Conservation (phyloP, 169 alveolate species). For the Plasmodium blacklocki region DNA sequence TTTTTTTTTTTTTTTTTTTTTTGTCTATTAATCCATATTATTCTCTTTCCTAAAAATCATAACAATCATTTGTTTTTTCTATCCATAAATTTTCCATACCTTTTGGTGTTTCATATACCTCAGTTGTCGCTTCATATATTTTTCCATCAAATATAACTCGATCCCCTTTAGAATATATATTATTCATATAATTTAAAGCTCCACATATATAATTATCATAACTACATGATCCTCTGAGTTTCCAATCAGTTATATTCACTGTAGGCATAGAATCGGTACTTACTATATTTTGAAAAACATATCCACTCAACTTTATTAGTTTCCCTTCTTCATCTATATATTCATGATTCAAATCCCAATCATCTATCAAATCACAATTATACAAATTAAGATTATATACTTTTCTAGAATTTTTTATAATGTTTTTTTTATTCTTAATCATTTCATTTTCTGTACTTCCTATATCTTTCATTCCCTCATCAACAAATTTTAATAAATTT, state of each 20-base stretch:
- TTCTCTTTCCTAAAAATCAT: slow-evolving; percentile 12
- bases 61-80: slow-evolving; percentile 71
- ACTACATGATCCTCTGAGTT: slow-evolving; percentile 64
- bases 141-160: slow-evolving; percentile 68
- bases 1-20: not conserved
- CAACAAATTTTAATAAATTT: slow-evolving; percentile 23
- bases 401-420: slow-evolving; percentile 66
- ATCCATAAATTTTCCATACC: slow-evolving; percentile 61
- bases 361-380: slow-evolving; percentile 64
- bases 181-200: slow-evolving; percentile 64
- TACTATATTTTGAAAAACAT: slow-evolving; percentile 63
- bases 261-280: slow-evolving; percentile 75
- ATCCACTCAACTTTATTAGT: slow-evolving; percentile 70
- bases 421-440: slow-evolving; percentile 27
- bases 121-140: slow-evolving; percentile 68
- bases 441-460: not conserved
- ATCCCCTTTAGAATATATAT: slow-evolving; percentile 64
- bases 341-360: slow-evolving; percentile 73
- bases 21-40: not conserved
- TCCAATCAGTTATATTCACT: slow-evolving; percentile 73
- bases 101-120: slow-evolving; percentile 37
- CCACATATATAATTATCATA: slow-evolving; percentile 75
- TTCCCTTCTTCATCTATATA: slow-evolving; percentile 68
- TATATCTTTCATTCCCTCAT: slow-evolving; percentile 11
- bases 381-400: slow-evolving; percentile 52